These are phyloP conservation scores for Huntiella decipiens DNA, from an alignment of 2,329 filamentous ascomycete genomes.

Conservation along the genomic window DNA sequence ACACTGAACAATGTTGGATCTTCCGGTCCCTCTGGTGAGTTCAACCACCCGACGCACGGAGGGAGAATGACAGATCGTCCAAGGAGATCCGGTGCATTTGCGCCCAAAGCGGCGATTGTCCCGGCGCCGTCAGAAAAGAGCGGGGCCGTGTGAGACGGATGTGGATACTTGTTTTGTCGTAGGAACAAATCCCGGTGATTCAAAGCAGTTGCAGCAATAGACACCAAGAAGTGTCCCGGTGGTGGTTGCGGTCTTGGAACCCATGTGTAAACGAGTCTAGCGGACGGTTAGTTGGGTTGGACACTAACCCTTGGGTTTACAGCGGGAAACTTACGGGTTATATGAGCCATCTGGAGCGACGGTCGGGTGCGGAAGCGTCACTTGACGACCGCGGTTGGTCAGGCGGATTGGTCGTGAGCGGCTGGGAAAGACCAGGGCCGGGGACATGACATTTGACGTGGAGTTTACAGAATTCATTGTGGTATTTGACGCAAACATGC, in stretches of 20 bases:
- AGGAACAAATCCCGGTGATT: constrained; percentile 95
- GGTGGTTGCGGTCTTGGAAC: constrained; percentile 44
- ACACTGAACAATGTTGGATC: constrained; percentile 38
- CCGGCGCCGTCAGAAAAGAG: constrained; percentile 72
- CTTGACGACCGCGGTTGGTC: constrained; percentile 1
- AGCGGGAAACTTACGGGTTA: constrained; percentile 40
- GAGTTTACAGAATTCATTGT: neutral
- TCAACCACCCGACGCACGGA: constrained; percentile 60
- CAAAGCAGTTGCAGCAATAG: constrained; percentile 59
- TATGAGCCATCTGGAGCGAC: constrained; percentile 80
- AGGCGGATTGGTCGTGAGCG: constrained; percentile 2
- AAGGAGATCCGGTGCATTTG: constrained; percentile 23
- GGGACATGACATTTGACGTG: constrained; percentile 4
- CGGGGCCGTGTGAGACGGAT: constrained; percentile 58
- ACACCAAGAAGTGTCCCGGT: constrained; percentile 52
- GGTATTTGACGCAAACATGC: too few species aligned
- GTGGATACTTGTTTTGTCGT: constrained; percentile 79
- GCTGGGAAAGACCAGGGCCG: constrained; percentile 6
- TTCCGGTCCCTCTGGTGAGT: constrained; percentile 56
- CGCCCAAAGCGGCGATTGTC: constrained; percentile 45
- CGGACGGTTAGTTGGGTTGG: neutral
- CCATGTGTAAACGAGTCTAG: constrained; percentile 39
- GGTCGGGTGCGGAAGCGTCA: constrained; percentile 41
- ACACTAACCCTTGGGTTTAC: neutral
- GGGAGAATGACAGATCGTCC: constrained; percentile 58